Evolutionary conservation across 257 asterid genomes (phyloP), one percentile per base, ranked within the genome.

Genomic region (Craterostigma plantagineum): DNA sequence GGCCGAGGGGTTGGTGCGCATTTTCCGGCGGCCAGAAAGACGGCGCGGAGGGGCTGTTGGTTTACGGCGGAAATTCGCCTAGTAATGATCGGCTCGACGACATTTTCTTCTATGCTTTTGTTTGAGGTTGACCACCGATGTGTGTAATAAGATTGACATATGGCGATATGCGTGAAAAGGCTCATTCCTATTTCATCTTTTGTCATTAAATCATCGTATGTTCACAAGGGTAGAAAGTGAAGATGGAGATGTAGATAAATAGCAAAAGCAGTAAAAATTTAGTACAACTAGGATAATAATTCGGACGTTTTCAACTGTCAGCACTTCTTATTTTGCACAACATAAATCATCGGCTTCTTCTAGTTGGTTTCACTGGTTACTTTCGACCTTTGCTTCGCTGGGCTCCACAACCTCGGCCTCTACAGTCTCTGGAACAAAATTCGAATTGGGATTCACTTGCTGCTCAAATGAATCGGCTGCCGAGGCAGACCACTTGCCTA

Each of bases 1-100:
- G 97, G 40, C 76, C 82, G 7, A 45, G 94, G 43, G 94, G 96
- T 0, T 86, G 97, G 97, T 86, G 94, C 7, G 94, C 97, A 4
- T 81, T 69, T 52, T 77, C 71, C 0, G 42, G 67, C 14, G 73
- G 63, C 18, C 38, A 12, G 50, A 40, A 27, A 6, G 60, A 56
- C 13, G 92, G 76, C 1, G 52, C 53, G 47, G 67, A 45, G 11
- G 94, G 94, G 11, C 54, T 86, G 57, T 15, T 81, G 66, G 91
- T 86, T 10, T 86, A 70, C 35, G 96, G 94, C 14, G 96, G 92
- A 43, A 79, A 79, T 55, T 76, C 92, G 0, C 78, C 78, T 0
- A 69, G 72, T 33, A 79, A 79, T 47, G 90, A 69, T 46, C 63
- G 92, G 36, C 87, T 75, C 8, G 63, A 57, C 12, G 92, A 72